Conservation (phyloP, 768 basidiomycete species). For the Russula sp. region DNA sequence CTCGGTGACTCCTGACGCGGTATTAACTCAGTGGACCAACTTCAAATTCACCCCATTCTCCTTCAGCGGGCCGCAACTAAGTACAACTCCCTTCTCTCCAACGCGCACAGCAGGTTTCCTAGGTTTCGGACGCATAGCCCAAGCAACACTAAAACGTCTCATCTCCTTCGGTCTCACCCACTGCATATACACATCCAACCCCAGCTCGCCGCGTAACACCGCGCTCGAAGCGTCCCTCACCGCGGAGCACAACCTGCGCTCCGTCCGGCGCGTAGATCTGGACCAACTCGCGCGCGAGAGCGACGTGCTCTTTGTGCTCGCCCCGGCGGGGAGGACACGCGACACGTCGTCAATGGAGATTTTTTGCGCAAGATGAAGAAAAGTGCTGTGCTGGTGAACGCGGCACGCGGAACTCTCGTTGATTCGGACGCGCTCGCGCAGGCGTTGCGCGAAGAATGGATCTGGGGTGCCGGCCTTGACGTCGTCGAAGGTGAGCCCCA, state of each 20-base stretch:
- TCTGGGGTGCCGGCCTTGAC: slow-evolving; percentile 92
- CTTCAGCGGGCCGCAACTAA: slow-evolving; percentile 81
- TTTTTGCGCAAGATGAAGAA: slow-evolving; percentile 86
- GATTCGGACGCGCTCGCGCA: slow-evolving; percentile 85
- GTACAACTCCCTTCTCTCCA: slow-evolving; percentile 48
- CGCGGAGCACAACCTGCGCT: slow-evolving; percentile 34
- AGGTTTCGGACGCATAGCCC: slow-evolving; percentile 93
- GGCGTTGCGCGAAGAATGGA: slow-evolving; percentile 72
- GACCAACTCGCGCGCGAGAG: slow-evolving; percentile 71
- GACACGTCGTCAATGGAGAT: slow-evolving; percentile 64
- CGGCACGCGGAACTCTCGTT: slow-evolving; percentile 80
- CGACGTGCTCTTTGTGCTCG: slow-evolving; percentile 83
- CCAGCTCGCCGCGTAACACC: slow-evolving; percentile 46
- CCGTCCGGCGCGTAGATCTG: slow-evolving; percentile 55
- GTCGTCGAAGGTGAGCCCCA: slow-evolving; percentile 92
- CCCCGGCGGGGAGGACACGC: slow-evolving; percentile 67
- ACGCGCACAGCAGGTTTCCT: slow-evolving; percentile 81
- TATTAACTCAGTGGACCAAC: slow-evolving; percentile 63
- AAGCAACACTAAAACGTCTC: slow-evolving; percentile 75
- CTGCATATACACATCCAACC: slow-evolving; percentile 64
- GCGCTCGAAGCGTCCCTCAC: slow-evolving; percentile 41
- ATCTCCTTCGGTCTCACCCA: slow-evolving; percentile 77
- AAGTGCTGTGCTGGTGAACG: slow-evolving; percentile 79
- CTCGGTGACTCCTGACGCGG: no score
- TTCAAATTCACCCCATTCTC: slow-evolving; percentile 79